Conservation (phyloP, 345 rosid genomes). For the Populus pruinosa region DNA sequence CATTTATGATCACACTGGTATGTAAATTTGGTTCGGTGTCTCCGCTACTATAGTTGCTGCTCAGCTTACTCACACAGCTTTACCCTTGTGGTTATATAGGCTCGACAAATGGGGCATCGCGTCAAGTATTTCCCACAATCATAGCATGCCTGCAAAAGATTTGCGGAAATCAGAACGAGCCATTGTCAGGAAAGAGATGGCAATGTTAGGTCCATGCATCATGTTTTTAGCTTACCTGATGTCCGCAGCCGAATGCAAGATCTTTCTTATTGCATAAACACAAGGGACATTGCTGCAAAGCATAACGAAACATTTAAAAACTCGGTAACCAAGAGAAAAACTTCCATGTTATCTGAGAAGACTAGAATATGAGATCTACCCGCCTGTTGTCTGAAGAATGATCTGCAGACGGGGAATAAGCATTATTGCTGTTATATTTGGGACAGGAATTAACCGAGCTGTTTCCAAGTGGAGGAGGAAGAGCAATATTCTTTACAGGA, state of each 20-base stretch:
- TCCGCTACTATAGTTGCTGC: not conserved
- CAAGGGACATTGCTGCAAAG: conserved; percentile 26
- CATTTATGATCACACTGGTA: too few species aligned
- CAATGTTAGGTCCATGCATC: not conserved
- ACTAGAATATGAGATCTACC: not conserved
- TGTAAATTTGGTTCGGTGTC: too few species aligned
- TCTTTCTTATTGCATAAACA: conserved; percentile 34
- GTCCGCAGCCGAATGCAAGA: conserved; percentile 43
- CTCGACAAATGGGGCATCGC: conserved; percentile 34
- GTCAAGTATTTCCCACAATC: conserved; percentile 33
- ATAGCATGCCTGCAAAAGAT: conserved; percentile 37
- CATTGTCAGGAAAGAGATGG: not conserved
- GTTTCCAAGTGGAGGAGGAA: conserved; percentile 19
- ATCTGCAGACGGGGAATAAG: not conserved
- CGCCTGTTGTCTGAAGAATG: conserved; percentile 5
- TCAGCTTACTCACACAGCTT: conserved; percentile 24
- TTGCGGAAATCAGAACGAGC: not conserved
- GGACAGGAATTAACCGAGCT: not conserved
- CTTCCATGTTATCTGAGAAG: not conserved
- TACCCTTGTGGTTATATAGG: conserved; percentile 24
- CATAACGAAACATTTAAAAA: not conserved
- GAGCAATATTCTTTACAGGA: conserved; percentile 5
- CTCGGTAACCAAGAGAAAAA: not conserved
- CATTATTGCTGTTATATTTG: not conserved
- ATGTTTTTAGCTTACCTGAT: conserved; percentile 27